These are phyloP conservation scores for Sphagnum fallax DNA, from an alignment of 228 moss, liverwort and hornwort species.

Conservation along the genomic window DNA sequence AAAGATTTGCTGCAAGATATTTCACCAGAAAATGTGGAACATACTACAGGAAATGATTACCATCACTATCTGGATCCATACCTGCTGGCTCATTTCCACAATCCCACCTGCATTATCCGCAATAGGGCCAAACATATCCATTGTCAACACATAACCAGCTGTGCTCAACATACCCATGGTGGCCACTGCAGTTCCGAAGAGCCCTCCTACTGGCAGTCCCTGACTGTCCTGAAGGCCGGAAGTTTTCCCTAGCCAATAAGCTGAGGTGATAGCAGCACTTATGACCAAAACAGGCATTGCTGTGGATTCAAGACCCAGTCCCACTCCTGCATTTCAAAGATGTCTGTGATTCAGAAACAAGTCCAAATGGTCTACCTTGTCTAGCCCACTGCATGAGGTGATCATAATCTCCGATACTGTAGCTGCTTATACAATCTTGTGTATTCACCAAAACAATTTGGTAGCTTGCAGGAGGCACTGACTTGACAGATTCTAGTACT, in stretches of 20 bases:
- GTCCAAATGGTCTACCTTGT: background rate
- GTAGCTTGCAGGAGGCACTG: too few species aligned
- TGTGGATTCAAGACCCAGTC: constrained; percentile 89
- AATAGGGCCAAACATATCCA: constrained; percentile 99
- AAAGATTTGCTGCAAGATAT: too few species aligned
- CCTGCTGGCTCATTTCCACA: constrained; percentile 98
- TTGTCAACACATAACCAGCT: constrained; percentile 91
- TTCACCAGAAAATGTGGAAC: too few species aligned
- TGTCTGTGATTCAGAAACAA: background rate
- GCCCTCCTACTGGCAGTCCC: constrained; percentile 69
- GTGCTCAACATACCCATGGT: constrained; percentile 99
- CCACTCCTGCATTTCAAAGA: constrained; percentile 49
- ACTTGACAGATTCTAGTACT: too few species aligned
- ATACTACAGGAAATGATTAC: background rate
- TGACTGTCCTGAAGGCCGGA: constrained; percentile 82
- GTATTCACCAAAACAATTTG: too few species aligned
- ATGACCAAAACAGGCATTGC: constrained; percentile 92
- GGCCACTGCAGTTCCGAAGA: constrained; percentile 97
- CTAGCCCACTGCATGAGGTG: too few species aligned
- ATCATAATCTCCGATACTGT: too few species aligned
- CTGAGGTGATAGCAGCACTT: constrained; percentile 71
- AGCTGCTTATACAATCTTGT: too few species aligned
- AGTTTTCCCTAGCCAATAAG: constrained; percentile 98
- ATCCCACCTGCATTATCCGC: constrained; percentile 97
- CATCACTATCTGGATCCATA: constrained; percentile 1